These are phyloP conservation scores for Juglanconis sp. DNA, from an alignment of 2,329 filamentous ascomycete genomes.

Conservation along the genomic window DNA sequence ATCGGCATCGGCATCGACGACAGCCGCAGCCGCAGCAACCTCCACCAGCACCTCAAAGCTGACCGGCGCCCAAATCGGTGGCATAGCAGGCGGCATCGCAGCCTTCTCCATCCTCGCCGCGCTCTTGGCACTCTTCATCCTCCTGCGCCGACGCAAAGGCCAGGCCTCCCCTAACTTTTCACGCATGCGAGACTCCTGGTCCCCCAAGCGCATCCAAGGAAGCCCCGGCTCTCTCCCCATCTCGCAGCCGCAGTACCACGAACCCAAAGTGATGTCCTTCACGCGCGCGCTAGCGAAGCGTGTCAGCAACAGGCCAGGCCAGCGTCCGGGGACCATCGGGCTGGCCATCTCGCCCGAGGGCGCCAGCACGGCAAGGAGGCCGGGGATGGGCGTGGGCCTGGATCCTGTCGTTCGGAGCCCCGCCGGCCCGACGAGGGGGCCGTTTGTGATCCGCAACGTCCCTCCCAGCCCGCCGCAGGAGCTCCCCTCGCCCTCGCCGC, in stretches of 20 bases:
- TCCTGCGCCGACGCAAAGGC: conserved; percentile 3
- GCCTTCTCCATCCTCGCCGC: conserved; percentile 48
- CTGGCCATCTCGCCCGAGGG: conserved; percentile 40
- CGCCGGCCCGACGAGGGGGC: neutral
- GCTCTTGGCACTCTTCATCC: conserved; percentile 27
- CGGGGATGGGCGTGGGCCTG: conserved; percentile 16
- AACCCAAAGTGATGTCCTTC: conserved; percentile 23
- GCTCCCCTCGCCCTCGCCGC: too few species aligned
- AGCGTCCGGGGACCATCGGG: conserved; percentile 39
- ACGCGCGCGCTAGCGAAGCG: conserved; percentile 22
- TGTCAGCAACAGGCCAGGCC: conserved; percentile 22
- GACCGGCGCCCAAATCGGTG: conserved; percentile 48
- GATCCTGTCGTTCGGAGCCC: neutral
- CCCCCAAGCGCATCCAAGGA: conserved; percentile 22
- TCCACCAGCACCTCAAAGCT: conserved; percentile 18
- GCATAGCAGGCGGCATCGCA: conserved; percentile 54
- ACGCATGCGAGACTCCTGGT: conserved; percentile 35
- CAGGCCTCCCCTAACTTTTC: conserved; percentile 28
- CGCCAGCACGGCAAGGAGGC: neutral
- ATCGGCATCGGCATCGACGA: neutral
- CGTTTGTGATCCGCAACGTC: neutral
- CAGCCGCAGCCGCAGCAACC: conserved; percentile 9
- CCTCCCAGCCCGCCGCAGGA: neutral
- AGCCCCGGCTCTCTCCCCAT: conserved; percentile 44
- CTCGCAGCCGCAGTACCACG: conserved; percentile 36